Evolutionary conservation across 2,329 filamentous ascomycete genomes (phyloP).

Genomic region (Ploettnerulaceae sp.): DNA sequence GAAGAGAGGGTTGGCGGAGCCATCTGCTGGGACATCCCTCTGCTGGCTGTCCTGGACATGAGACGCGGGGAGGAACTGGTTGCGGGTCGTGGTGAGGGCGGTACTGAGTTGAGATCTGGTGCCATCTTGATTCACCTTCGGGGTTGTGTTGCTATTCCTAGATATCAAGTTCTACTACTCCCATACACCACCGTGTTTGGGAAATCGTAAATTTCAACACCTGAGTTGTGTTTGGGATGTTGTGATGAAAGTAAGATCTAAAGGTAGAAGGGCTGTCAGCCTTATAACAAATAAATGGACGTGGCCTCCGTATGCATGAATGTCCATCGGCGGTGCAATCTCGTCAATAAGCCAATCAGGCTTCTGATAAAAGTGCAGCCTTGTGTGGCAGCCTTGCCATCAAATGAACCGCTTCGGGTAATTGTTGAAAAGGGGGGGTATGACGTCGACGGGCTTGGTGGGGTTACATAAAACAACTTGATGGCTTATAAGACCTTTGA

Average conservation of each 20-base stretch:
- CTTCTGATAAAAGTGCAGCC: too few species aligned
- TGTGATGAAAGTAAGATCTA: not conserved
- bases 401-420: constrained; percentile 4
- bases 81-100: constrained; percentile 30
- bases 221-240: not conserved
- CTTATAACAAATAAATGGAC: not conserved
- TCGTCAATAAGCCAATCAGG: not conserved
- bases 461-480: constrained; percentile 1
- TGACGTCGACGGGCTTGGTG: constrained; percentile 5
- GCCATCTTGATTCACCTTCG: constrained; percentile 26
- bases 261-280: not conserved
- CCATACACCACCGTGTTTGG: too few species aligned
- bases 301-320: too few species aligned
- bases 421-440: not conserved
- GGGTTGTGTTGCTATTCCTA: constrained; percentile 3
- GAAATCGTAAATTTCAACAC: not conserved
- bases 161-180: not conserved
- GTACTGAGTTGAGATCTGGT: constrained; percentile 35
- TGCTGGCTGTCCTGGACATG: constrained; percentile 25
- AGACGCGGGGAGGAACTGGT: constrained; percentile 26
- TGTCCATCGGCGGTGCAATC: not conserved
- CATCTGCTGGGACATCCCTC: constrained; percentile 30
- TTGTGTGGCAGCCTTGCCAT: not conserved
- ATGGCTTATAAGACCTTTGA: too few species aligned
- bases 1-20: constrained; percentile 13